Evolutionary conservation across 2,329 filamentous ascomycete species (phyloP).

Genomic region (Metarhizium sp.): DNA sequence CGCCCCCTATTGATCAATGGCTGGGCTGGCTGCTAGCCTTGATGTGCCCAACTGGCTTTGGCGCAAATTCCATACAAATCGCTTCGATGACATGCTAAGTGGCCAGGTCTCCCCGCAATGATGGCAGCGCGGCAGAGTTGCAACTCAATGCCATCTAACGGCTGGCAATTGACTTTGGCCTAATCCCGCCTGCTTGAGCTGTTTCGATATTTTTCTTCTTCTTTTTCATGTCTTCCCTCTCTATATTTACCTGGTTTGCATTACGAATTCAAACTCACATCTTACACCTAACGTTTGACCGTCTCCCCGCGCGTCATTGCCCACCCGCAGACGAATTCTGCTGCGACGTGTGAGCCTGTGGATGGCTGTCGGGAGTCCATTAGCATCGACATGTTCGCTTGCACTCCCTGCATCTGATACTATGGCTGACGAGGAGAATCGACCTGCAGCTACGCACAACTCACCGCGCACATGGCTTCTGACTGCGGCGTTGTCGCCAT

Average conservation of each 20-base stretch:
- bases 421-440: slow-evolving; percentile 22
- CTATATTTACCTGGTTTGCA: too few relatives aligned
- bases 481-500: slow-evolving; percentile 75
- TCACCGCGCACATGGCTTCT: slow-evolving; percentile 88
- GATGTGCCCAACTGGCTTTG: background rate
- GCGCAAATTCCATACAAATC: background rate
- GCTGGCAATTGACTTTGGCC: too few relatives aligned
- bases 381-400: background rate
- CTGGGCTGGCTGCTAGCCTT: background rate
- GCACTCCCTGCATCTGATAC: background rate
- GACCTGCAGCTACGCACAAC: slow-evolving; percentile 50
- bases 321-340: background rate
- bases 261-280: background rate
- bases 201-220: too few relatives aligned
- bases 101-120: too few relatives aligned
- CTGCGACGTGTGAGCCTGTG: too few relatives aligned
- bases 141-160: too few relatives aligned
- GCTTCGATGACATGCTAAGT: too few relatives aligned
- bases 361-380: background rate
- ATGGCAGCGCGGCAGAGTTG: too few relatives aligned
- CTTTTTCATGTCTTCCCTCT: too few relatives aligned
- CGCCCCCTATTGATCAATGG: too few relatives aligned
- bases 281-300: background rate
- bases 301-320: background rate
- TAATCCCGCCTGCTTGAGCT: too few relatives aligned